Percentiles rank a stretch among this genome's conserved stretches.
Evolutionary conservation across 306 rosid genomes (phyloP).

Genomic region (Bauhinia variegata): DNA sequence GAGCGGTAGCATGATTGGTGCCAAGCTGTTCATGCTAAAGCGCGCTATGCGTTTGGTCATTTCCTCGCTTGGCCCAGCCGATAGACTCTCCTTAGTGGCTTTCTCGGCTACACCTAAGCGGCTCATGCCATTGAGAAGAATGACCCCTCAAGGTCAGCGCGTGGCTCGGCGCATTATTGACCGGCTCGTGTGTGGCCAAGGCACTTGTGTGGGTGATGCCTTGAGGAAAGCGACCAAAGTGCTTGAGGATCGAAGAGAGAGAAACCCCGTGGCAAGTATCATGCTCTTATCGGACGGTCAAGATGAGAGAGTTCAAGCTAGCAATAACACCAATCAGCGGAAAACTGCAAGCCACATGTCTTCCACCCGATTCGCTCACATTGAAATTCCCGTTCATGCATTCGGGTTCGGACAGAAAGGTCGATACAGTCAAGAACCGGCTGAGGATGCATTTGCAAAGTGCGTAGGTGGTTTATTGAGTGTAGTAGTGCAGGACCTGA

Average conservation of each 20-base stretch:
- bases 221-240: conserved; percentile 69
- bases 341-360: conserved; percentile 48
- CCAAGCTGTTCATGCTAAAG: conserved; percentile 77
- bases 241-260: conserved; percentile 71
- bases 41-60: conserved; percentile 83
- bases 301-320: conserved; percentile 45
- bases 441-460: conserved; percentile 72
- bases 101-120: conserved; percentile 63
- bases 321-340: conserved; percentile 34
- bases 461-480: conserved; percentile 74
- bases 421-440: conserved; percentile 58
- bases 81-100: conserved; percentile 80
- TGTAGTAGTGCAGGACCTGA: conserved; percentile 72
- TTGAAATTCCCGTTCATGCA: conserved; percentile 81
- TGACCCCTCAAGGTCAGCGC: conserved; percentile 73
- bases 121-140: conserved; percentile 58
- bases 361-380: conserved; percentile 71
- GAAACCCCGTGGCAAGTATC: conserved; percentile 75
- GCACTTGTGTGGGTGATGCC: conserved; percentile 56
- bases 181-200: conserved; percentile 57
- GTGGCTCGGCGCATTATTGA: conserved; percentile 66
- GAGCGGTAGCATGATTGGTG: conserved; percentile 72
- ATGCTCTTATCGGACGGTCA: conserved; percentile 78
- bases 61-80: conserved; percentile 65
- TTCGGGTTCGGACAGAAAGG: conserved; percentile 65